Base-by-base conservation (phyloP, 805 yeast genomes). In the Wickerhamomyces bovis region DNA sequence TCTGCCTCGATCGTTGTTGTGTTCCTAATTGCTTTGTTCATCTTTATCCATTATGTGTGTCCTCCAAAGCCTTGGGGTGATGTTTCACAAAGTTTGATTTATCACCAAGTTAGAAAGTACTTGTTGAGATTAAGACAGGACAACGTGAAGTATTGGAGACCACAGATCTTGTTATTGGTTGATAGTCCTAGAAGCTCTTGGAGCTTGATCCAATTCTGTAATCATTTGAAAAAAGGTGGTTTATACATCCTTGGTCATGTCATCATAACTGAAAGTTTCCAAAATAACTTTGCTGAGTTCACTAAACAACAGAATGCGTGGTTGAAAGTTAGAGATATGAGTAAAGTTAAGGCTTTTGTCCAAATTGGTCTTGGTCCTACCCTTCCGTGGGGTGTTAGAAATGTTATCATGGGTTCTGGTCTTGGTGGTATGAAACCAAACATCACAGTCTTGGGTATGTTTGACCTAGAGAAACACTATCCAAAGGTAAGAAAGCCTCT, bases 31-130 rank as follows among this genome's bases (percentile, higher is more conserved):
- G 69, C 82, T 16, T 67, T 94, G 39, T 85, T 94, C 55, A 60
- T 89, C 40, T 63, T 85, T 45, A 94, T 94, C 53, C 98, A 94
- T 63, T 89, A 89, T 60, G 76, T 80, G 43, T 85, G 96, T 11
- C 97, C 97, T 2, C 97, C 99, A 6, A 89, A 89, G 61, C 85
- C 90, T 30, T 94, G 97, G 90, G 99, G 99, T 31, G 99, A 94
- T 66, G 97, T 94, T 21, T 90, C 98, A 3, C 99, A 94, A 65
- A 80, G 90, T 38, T 73, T 94, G 50, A 92, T 94, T 43, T 94
- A 94, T 64, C 99, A 94, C 62, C 99, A 94, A 66, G 98, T 94
- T 11, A 72, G 99, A 54, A 94, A 94, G 62, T 94, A 94, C 60
- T 69, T 89, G 39, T 68, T 94, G 49, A 72, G 95, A 45, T 71